Base-by-base conservation (phyloP, 1,139 yeast species). In the Suhomyces maxii region DNA sequence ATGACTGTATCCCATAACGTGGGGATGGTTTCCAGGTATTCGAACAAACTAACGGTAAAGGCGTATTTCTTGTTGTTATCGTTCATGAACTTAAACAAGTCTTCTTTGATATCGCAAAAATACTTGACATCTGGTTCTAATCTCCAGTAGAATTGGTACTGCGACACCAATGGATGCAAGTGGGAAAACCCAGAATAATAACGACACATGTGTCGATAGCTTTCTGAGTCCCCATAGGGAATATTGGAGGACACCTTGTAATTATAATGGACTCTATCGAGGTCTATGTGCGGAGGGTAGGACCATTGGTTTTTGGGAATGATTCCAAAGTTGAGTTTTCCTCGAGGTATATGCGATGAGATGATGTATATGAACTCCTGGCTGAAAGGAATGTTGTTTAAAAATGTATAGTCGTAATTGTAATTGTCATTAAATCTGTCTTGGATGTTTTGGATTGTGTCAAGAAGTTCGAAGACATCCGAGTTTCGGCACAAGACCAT, bases 181-280 rank as follows among this genome's bases (percentile, higher is more conserved):
- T 64, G 62, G 53, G 69, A 69, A 44, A 65, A 69, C 8, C 75
- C 74, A 46, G 65, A 59, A 47, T 54, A 69, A 46, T 49, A 70
- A 31, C 76, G 57, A 51, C 75, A 70, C 75, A 70, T 70, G 48
- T 67, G 71, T 18, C 76, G 48, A 52, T 70, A 70, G 42, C 64
- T 59, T 44, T 65, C 69, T 23, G 68, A 61, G 13, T 48, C 55
- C 3, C 67, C 72, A 48, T 70, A 69, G 42, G 53, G 49, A 8
- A 44, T 18, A 9, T 48, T 18, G 8, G 35, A 26, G 9, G 46
- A 41, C 7, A 28, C 23, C 33, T 39, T 23, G 13, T 56, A 47
- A 12, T 34, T 25, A 23, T 53, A 46, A 3, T 46, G 47, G 3
- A 69, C 71, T 9, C 42, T 47, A 0, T 54, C 51, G 37, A 45